These are phyloP conservation scores for Cryptococcus sp. DNA, from an alignment of 1,284 basidiomycete genomes.

Conservation along the genomic window DNA sequence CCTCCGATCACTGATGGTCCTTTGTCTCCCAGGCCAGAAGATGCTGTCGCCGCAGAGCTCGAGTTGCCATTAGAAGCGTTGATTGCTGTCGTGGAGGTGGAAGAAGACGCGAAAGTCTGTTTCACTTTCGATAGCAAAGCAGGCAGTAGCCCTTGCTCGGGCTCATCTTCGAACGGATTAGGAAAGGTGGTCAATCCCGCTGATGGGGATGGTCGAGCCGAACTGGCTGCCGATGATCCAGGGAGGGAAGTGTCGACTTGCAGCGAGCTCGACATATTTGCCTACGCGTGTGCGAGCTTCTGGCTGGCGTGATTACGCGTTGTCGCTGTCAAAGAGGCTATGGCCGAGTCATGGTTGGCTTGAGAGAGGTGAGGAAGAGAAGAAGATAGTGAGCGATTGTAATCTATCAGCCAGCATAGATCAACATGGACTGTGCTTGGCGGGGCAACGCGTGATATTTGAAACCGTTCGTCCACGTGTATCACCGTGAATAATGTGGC, in stretches of 20 bases:
- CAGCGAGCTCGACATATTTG: slow-evolving; percentile 12
- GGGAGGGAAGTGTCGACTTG: slow-evolving; percentile 14
- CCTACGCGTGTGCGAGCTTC: too few species aligned
- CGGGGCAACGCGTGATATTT: too few species aligned
- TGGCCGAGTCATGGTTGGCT: too few species aligned
- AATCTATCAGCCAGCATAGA: too few species aligned
- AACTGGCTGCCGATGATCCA: slow-evolving; percentile 8
- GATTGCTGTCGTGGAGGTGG: slow-evolving; percentile 2
- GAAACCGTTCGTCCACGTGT: too few species aligned
- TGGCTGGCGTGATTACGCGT: too few species aligned
- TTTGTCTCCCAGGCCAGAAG: slow-evolving; percentile 3
- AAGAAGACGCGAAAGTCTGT: slow-evolving; percentile 39
- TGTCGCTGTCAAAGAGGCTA: too few species aligned
- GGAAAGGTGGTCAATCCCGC: slow-evolving; percentile 50
- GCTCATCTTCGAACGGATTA: slow-evolving; percentile 50
- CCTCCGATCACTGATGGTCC: not conserved
- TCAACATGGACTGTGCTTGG: too few species aligned
- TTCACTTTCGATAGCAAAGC: slow-evolving; percentile 51
- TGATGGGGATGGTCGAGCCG: slow-evolving; percentile 20
- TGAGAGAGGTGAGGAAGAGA: too few species aligned
- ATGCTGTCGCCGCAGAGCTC: not conserved
- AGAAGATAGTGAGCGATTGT: too few species aligned
- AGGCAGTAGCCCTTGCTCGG: slow-evolving; percentile 50
- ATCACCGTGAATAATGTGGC: too few species aligned
- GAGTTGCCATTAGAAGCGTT: slow-evolving; percentile 1